Conservation (phyloP, 176 grass and related monocot genomes). For the Carex kokanica region DNA sequence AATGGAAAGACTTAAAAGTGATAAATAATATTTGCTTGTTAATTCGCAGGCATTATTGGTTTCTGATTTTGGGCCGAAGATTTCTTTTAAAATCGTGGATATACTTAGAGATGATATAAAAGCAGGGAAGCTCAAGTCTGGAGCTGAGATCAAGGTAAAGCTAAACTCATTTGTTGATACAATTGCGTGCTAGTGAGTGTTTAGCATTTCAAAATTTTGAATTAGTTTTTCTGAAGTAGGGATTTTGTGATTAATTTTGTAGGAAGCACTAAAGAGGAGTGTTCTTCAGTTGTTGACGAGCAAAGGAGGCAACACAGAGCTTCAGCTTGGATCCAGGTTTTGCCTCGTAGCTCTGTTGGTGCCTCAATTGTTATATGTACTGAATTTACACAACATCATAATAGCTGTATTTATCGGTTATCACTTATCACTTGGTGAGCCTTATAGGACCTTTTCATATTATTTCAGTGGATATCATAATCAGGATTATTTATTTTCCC, state of each 20-base stretch:
- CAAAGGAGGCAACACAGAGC: slow-evolving; percentile 77
- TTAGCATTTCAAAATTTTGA: neutral
- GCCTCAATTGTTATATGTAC: neutral
- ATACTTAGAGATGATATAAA: slow-evolving; percentile 76
- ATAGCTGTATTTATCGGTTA: neutral
- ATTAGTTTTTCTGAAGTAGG: neutral
- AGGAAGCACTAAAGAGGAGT: slow-evolving; percentile 72
- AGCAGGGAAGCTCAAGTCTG: slow-evolving; percentile 91
- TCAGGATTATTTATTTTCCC: slow-evolving; percentile 14
- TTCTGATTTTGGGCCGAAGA: slow-evolving; percentile 97
- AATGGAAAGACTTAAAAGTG: neutral
- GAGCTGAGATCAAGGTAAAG: slow-evolving; percentile 78
- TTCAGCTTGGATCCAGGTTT: slow-evolving; percentile 89
- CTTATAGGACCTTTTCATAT: neutral
- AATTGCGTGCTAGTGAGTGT: neutral
- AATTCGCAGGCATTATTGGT: slow-evolving; percentile 70
- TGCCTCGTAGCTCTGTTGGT: slow-evolving; percentile 13
- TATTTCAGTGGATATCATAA: neutral
- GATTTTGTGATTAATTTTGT: slow-evolving; percentile 1
- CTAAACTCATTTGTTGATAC: neutral
- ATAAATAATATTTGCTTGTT: neutral
- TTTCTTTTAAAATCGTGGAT: slow-evolving; percentile 91
- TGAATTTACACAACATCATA: neutral
- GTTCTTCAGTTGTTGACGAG: slow-evolving; percentile 67
- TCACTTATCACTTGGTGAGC: neutral